Percentiles rank a stretch among this genome's conserved stretches.
Evolutionary conservation across 2,329 filamentous ascomycete genomes (phyloP).

Genomic region (Nigrospora oryzae): DNA sequence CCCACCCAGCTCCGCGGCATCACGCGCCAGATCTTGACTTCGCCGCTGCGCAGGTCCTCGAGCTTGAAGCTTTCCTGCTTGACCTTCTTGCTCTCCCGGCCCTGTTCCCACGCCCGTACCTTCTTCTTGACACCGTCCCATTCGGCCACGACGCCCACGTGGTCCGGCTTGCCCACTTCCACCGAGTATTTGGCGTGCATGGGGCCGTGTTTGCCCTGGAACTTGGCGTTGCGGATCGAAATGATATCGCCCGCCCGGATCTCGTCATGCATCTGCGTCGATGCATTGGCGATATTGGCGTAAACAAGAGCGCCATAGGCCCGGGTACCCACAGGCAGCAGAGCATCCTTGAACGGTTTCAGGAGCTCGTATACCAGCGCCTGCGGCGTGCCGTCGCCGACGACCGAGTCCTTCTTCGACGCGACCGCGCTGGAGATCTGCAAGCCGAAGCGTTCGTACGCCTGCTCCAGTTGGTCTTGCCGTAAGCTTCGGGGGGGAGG

Average conservation of each 20-base stretch:
- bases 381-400: constrained; percentile 77
- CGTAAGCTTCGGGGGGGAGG: constrained; percentile 71
- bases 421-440: constrained; percentile 63
- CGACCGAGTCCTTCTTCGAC: constrained; percentile 67
- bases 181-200: constrained; percentile 91
- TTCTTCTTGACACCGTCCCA: constrained; percentile 99
- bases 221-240: constrained; percentile 83
- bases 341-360: constrained; percentile 60
- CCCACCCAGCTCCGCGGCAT: constrained; percentile 90
- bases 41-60: constrained; percentile 82
- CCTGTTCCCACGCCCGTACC: constrained; percentile 91
- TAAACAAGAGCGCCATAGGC: constrained; percentile 91
- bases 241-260: constrained; percentile 91
- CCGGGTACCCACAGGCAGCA: constrained; percentile 78
- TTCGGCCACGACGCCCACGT: constrained; percentile 85
- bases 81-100: constrained; percentile 85
- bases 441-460: constrained; percentile 74
- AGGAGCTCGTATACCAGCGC: constrained; percentile 74
- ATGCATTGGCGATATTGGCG: constrained; percentile 89
- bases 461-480: constrained; percentile 87
- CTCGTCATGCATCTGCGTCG: constrained; percentile 82
- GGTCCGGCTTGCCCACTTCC: constrained; percentile 82
- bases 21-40: constrained; percentile 95
- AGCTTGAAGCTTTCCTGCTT: constrained; percentile 92
- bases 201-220: constrained; percentile 89